Conservation (phyloP, 805 yeast species). For the Peterozyma toletana region DNA sequence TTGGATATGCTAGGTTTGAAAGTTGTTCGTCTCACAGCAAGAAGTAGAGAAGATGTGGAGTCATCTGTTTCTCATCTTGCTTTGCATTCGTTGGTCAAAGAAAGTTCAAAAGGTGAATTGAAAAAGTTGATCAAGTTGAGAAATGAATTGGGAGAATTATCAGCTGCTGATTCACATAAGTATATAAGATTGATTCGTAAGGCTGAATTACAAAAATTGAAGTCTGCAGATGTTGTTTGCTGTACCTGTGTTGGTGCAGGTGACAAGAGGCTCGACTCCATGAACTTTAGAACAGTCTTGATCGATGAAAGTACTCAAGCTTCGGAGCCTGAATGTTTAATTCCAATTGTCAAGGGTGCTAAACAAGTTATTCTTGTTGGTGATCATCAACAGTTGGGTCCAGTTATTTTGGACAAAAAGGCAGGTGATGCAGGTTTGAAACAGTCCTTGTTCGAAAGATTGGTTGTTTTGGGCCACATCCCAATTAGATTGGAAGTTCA, state of each 20-base stretch:
- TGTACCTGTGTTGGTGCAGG: constrained; percentile 93
- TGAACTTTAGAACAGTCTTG: constrained; percentile 68
- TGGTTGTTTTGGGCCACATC: constrained; percentile 71
- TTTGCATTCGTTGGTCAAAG: constrained; percentile 44
- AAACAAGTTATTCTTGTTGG: constrained; percentile 85
- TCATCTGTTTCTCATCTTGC: constrained; percentile 50
- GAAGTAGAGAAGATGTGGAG: constrained; percentile 75
- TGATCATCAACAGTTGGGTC: constrained; percentile 94
- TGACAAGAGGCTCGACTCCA: constrained; percentile 48
- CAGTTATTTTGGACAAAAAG: constrained; percentile 71
- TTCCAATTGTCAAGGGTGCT: constrained; percentile 85
- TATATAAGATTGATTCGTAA: constrained; percentile 33
- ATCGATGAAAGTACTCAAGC: constrained; percentile 95
- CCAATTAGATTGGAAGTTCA: constrained; percentile 88
- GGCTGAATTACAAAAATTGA: constrained; percentile 43
- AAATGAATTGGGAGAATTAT: constrained; percentile 64
- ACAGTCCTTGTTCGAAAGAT: constrained; percentile 83
- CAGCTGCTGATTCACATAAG: constrained; percentile 41
- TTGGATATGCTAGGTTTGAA: constrained; percentile 63
- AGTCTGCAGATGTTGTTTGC: constrained; percentile 71
- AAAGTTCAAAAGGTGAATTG: constrained; percentile 45
- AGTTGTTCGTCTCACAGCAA: constrained; percentile 74
- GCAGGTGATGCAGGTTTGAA: constrained; percentile 84
- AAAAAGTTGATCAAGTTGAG: constrained; percentile 51
- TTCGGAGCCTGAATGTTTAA: constrained; percentile 84